Percentiles rank a stretch among this genome's conserved stretches.
These are phyloP conservation scores for Prunus kanzakura DNA, from an alignment of 306 rosid genomes.

Conservation along the genomic window DNA sequence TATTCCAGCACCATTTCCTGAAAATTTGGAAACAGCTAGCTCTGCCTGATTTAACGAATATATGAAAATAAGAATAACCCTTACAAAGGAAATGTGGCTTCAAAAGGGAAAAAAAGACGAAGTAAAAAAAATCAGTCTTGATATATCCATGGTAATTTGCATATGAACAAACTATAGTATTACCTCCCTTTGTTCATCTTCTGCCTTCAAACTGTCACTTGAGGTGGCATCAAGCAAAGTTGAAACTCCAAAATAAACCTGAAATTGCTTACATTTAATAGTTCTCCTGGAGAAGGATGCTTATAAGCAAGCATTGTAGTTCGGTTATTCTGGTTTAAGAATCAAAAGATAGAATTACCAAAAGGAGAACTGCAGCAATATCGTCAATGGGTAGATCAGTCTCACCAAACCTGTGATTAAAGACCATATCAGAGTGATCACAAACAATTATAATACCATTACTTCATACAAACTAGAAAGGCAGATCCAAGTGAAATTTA, in stretches of 20 bases:
- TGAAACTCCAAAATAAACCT: slow-evolving; percentile 95
- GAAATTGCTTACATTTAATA: slow-evolving; percentile 22
- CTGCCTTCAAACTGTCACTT: slow-evolving; percentile 67
- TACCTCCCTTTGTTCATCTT: slow-evolving; percentile 98
- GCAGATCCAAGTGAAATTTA: neutral
- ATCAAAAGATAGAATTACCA: slow-evolving; percentile 48
- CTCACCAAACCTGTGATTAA: slow-evolving; percentile 76
- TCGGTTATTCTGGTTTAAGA: neutral
- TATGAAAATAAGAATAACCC: slow-evolving; percentile 14
- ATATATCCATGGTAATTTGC: neutral
- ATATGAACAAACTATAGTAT: slow-evolving; percentile 3
- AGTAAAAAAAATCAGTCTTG: neutral
- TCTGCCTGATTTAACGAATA: slow-evolving; percentile 76
- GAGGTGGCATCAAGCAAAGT: slow-evolving; percentile 89
- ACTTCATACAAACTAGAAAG: neutral
- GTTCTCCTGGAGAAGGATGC: slow-evolving; percentile 22
- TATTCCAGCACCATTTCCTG: slow-evolving; percentile 86
- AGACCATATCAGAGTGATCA: slow-evolving; percentile 18
- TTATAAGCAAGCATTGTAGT: slow-evolving; percentile 5
- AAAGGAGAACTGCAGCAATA: slow-evolving; percentile 82
- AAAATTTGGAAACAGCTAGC: slow-evolving; percentile 81
- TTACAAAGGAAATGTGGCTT: neutral
- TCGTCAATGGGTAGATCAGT: slow-evolving; percentile 92
- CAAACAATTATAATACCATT: slow-evolving; percentile 6
- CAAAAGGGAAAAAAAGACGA: slow-evolving; percentile 10